Evolutionary conservation across 768 basidiomycete genomes (phyloP).

Genomic region (Harrya chromipes): DNA sequence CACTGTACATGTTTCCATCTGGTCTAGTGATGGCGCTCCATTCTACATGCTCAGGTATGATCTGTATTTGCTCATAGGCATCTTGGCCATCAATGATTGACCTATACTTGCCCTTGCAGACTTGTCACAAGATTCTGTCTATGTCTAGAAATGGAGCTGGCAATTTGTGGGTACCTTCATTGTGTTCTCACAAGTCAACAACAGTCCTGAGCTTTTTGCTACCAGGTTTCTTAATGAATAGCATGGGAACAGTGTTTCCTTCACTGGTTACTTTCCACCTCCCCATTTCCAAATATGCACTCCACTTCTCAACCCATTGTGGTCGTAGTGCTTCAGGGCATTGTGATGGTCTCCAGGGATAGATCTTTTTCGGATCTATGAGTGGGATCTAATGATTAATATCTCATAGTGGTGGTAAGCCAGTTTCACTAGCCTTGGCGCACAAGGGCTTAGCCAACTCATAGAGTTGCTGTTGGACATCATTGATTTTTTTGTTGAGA

Average conservation of each 20-base stretch:
- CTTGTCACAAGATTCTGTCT: conserved; percentile 5
- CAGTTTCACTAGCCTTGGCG: neutral
- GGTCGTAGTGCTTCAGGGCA: neutral
- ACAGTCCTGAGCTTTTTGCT: neutral
- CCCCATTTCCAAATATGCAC: neutral
- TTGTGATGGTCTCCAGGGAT: neutral
- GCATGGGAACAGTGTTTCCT: neutral
- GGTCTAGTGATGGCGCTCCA: conserved; percentile 37
- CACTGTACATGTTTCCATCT: conserved; percentile 25
- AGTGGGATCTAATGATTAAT: conserved; percentile 1
- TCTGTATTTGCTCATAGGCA: conserved; percentile 21
- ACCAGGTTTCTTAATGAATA: conserved; percentile 2
- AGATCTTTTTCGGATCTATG: neutral
- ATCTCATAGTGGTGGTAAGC: neutral
- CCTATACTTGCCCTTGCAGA: neutral
- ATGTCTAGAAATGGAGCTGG: conserved; percentile 15
- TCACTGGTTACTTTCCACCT: neutral
- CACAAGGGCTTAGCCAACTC: neutral
- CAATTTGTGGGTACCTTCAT: conserved; percentile 20
- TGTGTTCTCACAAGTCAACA: conserved; percentile 5
- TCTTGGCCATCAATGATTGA: conserved; percentile 13
- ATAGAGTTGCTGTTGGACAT: conserved; percentile 7
- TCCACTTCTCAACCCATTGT: neutral
- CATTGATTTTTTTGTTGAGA: neutral
- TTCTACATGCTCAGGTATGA: conserved; percentile 1